These are phyloP conservation scores for Fusarium guadeloupense DNA, from an alignment of 2,329 filamentous ascomycete genomes.

Conservation along the genomic window DNA sequence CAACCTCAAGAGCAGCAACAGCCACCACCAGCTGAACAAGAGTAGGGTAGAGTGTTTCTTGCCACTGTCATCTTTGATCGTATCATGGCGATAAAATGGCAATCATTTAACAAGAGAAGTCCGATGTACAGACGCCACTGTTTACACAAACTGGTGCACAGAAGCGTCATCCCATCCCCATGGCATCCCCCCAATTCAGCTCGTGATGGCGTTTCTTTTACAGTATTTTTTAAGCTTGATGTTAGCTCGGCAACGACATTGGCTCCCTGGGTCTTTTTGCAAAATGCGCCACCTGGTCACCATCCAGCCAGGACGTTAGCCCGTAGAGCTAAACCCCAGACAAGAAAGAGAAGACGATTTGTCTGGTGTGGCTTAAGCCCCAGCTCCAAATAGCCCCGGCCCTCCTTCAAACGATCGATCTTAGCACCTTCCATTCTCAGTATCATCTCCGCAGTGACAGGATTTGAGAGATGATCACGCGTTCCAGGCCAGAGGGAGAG, in stretches of 20 bases:
- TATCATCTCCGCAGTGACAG: constrained; percentile 22
- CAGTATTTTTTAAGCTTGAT: constrained; percentile 39
- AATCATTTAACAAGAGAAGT: background rate
- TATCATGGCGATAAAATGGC: background rate
- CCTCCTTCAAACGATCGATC: constrained; percentile 25
- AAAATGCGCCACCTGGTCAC: constrained; percentile 16
- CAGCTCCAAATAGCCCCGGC: constrained; percentile 10
- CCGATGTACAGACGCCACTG: background rate
- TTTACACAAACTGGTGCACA: background rate
- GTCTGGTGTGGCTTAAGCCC: background rate
- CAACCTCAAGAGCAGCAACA: background rate
- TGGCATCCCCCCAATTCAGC: background rate
- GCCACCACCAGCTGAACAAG: background rate
- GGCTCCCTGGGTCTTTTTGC: no score
- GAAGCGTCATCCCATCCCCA: constrained; percentile 18
- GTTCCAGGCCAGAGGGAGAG: constrained; percentile 29
- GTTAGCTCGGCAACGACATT: constrained; percentile 11
- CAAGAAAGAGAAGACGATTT: background rate
- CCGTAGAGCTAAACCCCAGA: no score
- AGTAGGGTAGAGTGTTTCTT: background rate
- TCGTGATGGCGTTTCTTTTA: constrained; percentile 26
- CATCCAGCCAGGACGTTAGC: constrained; percentile 1
- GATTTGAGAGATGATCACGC: constrained; percentile 23
- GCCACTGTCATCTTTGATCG: background rate
- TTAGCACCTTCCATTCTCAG: constrained; percentile 38